Base-by-base conservation (phyloP, 495 filamentous ascomycete genomes). In the Penicillium samsonianum region DNA sequence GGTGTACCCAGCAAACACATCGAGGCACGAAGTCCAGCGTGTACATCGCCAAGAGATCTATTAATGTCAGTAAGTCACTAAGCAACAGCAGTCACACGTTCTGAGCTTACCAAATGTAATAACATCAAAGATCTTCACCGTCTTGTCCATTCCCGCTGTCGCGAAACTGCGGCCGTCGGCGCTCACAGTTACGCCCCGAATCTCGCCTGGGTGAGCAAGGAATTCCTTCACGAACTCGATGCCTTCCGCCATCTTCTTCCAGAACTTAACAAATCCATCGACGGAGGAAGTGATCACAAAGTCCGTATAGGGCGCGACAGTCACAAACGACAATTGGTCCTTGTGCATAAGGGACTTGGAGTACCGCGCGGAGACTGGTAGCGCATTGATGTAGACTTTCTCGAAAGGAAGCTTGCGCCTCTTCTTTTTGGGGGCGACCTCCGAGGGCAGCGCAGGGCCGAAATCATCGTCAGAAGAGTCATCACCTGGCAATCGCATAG, bases 181-280 rank as follows among this genome's bases (percentile, higher is more conserved):
- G 69, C 93, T 97, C 19, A 88, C 84, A 46, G 85, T 91, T 28
- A 92, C 89, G 37, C 87, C 86, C 31, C 78, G 84, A 65, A 98
- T 91, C 68, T 95, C 92, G 30, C 90, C 90, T 53, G 80, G 80
- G 70, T 98, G 95, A 17, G 92, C 92, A 56, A 86, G 85, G 76
- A 96, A 99, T 77, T 97, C 92, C 74, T 99, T 99, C 16, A 98
- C 92, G 64, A 98, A 98, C 73, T 99, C 94, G 31, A 97, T 89
- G 0, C 90, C 90, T 9, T 88, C 87, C 5, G 84, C 85, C 58
- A 89, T 83, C 75, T 99, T 99, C 80, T 99, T 98, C 94, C 94
- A 99, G 74, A 98, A 99, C 72, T 98, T 98, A 50, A 98, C 93
- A 0, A 91, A 87, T 3, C 95, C 95, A 70, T 99, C 93, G 17